phyloP scores from a whole-genome alignment of 805 yeast species.

The Kodamaea kakaduensis region DNA sequence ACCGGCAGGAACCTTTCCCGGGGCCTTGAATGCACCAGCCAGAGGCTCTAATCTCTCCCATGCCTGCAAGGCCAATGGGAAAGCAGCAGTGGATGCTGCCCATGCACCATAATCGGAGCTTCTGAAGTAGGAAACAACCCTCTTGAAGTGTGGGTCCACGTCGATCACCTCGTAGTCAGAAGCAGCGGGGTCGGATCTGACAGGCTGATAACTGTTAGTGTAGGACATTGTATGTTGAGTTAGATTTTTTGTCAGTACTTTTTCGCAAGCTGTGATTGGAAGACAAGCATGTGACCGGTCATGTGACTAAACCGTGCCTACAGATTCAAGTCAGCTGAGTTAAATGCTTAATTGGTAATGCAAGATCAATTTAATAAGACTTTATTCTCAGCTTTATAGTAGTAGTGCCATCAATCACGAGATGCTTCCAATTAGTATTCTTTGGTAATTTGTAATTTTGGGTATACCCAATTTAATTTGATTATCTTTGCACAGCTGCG shows the following conservation, averaged over 20 bases:
- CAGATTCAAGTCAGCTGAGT: too few relatives aligned
- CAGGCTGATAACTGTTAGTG: slow-evolving; percentile 36
- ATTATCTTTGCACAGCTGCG: too few relatives aligned
- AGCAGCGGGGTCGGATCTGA: slow-evolving; percentile 34
- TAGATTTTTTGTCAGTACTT: slow-evolving; percentile 15
- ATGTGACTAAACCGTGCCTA: too few relatives aligned
- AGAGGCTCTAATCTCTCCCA: slow-evolving; percentile 44
- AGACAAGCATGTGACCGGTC: slow-evolving; percentile 1
- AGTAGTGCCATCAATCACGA: background rate
- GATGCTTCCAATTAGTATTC: background rate
- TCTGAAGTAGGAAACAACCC: slow-evolving; percentile 73
- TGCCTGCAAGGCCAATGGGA: slow-evolving; percentile 38
- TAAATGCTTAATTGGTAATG: too few relatives aligned
- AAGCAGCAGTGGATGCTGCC: slow-evolving; percentile 40
- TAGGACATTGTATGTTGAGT: slow-evolving; percentile 30
- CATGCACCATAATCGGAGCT: slow-evolving; percentile 55
- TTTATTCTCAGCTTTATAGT: background rate
- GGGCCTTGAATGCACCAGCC: slow-evolving; percentile 39
- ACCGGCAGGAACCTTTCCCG: slow-evolving; percentile 51
- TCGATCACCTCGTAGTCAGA: slow-evolving; percentile 56
- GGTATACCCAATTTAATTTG: too few relatives aligned
- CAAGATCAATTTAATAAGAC: too few relatives aligned
- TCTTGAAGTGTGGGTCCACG: slow-evolving; percentile 68
- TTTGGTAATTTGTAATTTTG: too few relatives aligned
- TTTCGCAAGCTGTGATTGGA: slow-evolving; percentile 38